Percentiles rank a stretch among this genome's conserved stretches.
Conservation (phyloP, 2,329 filamentous ascomycete genomes). For the Paradendryphiella salina region DNA sequence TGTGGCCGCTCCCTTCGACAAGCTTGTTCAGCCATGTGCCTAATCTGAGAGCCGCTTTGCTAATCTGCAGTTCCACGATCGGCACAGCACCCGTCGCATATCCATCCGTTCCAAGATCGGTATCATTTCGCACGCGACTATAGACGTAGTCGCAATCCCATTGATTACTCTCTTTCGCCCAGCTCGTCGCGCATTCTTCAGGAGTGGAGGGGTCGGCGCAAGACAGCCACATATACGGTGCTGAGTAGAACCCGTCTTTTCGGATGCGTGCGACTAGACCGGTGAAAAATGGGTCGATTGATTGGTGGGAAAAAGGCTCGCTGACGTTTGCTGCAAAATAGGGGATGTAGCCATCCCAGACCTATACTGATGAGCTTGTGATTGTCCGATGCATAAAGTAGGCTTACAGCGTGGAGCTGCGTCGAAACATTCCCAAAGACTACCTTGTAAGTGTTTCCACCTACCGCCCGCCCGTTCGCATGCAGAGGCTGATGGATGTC, state of each 20-base stretch:
- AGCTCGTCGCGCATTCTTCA: slow-evolving; percentile 41
- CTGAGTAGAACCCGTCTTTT: slow-evolving; percentile 43
- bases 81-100: slow-evolving; percentile 47
- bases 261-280: slow-evolving; percentile 43
- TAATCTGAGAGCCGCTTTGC: slow-evolving; percentile 47
- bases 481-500: slow-evolving; percentile 51
- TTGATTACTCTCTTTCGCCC: slow-evolving; percentile 47
- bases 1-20: slow-evolving; percentile 22
- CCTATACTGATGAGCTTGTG: slow-evolving; percentile 29
- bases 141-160: slow-evolving; percentile 50
- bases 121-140: slow-evolving; percentile 33
- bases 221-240: slow-evolving; percentile 43
- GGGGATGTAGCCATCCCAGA: slow-evolving; percentile 48
- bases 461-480: slow-evolving; percentile 44
- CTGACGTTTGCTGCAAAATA: slow-evolving; percentile 44
- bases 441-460: slow-evolving; percentile 47
- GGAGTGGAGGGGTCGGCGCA: slow-evolving; percentile 43
- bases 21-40: slow-evolving; percentile 48
- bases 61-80: slow-evolving; percentile 49
- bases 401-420: slow-evolving; percentile 46
- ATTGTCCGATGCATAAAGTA: not conserved
- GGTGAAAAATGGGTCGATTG: slow-evolving; percentile 45
- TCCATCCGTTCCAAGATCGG: slow-evolving; percentile 43
- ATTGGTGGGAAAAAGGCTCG: slow-evolving; percentile 40
- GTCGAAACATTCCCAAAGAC: slow-evolving; percentile 42